These are phyloP conservation scores for Musa schizocarpa DNA, from an alignment of 176 grass and related monocot genomes.

Conservation along the genomic window DNA sequence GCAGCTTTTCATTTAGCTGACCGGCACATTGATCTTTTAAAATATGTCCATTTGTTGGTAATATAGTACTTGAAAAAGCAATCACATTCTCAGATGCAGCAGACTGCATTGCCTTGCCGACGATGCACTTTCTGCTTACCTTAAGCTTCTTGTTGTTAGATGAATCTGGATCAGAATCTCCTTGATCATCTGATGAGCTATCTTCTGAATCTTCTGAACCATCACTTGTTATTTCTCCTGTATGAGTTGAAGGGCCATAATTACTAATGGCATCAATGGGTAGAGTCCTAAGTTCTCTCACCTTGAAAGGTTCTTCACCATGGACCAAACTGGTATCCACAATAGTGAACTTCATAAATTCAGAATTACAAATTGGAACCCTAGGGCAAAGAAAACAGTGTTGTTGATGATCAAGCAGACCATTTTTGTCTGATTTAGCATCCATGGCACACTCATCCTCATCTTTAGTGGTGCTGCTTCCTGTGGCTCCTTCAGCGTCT, in stretches of 20 bases:
- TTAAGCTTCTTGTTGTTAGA: slow-evolving; percentile 20
- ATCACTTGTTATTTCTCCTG: slow-evolving; percentile 36
- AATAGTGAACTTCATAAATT: slow-evolving; percentile 90
- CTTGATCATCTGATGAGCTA: slow-evolving; percentile 34
- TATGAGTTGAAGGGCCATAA: slow-evolving; percentile 33
- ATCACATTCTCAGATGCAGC: slow-evolving; percentile 25
- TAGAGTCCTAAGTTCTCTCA: slow-evolving; percentile 71
- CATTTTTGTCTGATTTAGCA: slow-evolving; percentile 28
- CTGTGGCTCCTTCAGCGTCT: slow-evolving; percentile 38
- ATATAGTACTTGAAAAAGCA: slow-evolving; percentile 18
- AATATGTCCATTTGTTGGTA: slow-evolving; percentile 35
- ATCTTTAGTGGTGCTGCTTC: slow-evolving; percentile 25
- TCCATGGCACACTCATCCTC: slow-evolving; percentile 45
- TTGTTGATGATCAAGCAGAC: slow-evolving; percentile 32
- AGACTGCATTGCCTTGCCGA: slow-evolving; percentile 27
- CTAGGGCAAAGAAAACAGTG: slow-evolving; percentile 30
- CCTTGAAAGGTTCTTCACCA: slow-evolving; percentile 61
- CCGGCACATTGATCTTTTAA: slow-evolving; percentile 26
- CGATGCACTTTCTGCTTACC: slow-evolving; percentile 15
- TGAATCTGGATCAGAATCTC: slow-evolving; percentile 18
- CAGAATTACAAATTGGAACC: slow-evolving; percentile 40
- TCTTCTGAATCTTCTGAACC: slow-evolving; percentile 42
- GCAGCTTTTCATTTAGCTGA: slow-evolving; percentile 22
- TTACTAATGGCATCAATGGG: slow-evolving; percentile 40
- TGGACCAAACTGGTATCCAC: slow-evolving; percentile 82